A percentile compares a stretch with the other conserved stretches of the same genome.
phyloP scores from a whole-genome alignment of 768 basidiomycete species.

The Cantharellus cinnabarinus region DNA sequence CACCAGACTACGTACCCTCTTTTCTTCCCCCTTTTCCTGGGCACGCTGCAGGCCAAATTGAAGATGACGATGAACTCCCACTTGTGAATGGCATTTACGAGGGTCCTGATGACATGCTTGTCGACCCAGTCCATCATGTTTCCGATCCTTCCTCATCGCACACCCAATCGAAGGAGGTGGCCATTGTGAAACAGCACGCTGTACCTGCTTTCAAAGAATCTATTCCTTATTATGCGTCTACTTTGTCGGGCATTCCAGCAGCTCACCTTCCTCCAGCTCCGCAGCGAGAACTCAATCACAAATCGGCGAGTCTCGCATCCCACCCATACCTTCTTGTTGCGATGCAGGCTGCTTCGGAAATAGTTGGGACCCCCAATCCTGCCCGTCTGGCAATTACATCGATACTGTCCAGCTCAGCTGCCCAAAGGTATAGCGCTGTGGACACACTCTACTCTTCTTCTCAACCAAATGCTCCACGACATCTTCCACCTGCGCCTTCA shows the following conservation, averaged over 20 bases:
- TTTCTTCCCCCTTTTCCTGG: conserved; percentile 50
- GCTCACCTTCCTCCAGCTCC: background rate
- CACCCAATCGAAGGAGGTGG: no score
- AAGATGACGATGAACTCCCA: background rate
- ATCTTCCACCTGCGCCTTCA: conserved; percentile 4
- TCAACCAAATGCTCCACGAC: background rate
- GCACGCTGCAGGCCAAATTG: conserved; percentile 3
- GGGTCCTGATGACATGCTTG: no score
- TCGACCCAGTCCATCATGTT: no score
- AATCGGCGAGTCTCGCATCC: background rate
- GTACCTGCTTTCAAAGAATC: background rate
- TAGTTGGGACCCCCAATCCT: conserved; percentile 1
- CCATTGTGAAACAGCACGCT: no score
- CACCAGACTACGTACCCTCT: conserved; percentile 42
- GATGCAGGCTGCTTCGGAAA: background rate
- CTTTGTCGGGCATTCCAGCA: background rate
- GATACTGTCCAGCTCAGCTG: conserved; percentile 2
- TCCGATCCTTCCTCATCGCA: background rate
- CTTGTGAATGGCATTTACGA: no score
- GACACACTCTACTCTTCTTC: conserved; percentile 5
- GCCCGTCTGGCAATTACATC: conserved; percentile 6
- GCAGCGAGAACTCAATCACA: conserved; percentile 1
- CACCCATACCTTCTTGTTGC: background rate
- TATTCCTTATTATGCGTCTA: background rate
- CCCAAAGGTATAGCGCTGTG: conserved; percentile 3